Conservation (phyloP, 495 filamentous ascomycete species). For the Aspergillus cristatus region DNA sequence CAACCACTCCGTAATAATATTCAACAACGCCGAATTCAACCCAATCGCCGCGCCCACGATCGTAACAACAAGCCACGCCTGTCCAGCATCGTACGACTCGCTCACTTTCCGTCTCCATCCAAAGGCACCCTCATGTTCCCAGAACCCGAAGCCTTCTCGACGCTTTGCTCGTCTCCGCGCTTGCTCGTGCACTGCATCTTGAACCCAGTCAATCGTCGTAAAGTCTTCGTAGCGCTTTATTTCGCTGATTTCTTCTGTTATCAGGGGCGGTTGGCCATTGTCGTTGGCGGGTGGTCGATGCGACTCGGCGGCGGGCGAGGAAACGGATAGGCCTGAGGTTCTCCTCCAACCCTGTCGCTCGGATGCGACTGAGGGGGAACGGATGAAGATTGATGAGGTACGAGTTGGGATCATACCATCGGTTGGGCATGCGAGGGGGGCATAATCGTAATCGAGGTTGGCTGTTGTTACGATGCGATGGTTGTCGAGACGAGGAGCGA, state of each 20-base stretch:
- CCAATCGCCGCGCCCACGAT: slow-evolving; percentile 90
- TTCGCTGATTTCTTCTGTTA: slow-evolving; percentile 91
- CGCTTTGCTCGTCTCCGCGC: slow-evolving; percentile 65
- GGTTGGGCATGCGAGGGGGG: slow-evolving; percentile 19
- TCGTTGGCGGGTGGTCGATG: slow-evolving; percentile 22
- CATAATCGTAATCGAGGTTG: slow-evolving; percentile 21
- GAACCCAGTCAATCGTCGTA: slow-evolving; percentile 98
- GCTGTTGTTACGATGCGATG: slow-evolving; percentile 10
- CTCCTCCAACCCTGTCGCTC: slow-evolving; percentile 54
- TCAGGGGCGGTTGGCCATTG: slow-evolving; percentile 43
- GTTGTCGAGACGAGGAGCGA: slow-evolving; percentile 3
- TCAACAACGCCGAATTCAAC: slow-evolving; percentile 84
- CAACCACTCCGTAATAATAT: slow-evolving; percentile 95
- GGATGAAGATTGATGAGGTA: slow-evolving; percentile 47
- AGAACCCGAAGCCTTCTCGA: slow-evolving; percentile 65
- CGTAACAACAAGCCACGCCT: slow-evolving; percentile 97
- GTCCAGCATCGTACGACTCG: slow-evolving; percentile 91
- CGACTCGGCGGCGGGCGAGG: slow-evolving; percentile 52
- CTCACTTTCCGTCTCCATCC: slow-evolving; percentile 77
- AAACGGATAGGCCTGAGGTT: slow-evolving; percentile 59
- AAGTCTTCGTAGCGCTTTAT: slow-evolving; percentile 98
- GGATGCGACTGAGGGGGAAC: slow-evolving; percentile 46
- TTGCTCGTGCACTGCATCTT: slow-evolving; percentile 91
- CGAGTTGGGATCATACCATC: slow-evolving; percentile 56
- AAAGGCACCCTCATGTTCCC: slow-evolving; percentile 58